These are phyloP conservation scores for Scutellaria barbata DNA, from an alignment of 257 asterid species.

Conservation along the genomic window DNA sequence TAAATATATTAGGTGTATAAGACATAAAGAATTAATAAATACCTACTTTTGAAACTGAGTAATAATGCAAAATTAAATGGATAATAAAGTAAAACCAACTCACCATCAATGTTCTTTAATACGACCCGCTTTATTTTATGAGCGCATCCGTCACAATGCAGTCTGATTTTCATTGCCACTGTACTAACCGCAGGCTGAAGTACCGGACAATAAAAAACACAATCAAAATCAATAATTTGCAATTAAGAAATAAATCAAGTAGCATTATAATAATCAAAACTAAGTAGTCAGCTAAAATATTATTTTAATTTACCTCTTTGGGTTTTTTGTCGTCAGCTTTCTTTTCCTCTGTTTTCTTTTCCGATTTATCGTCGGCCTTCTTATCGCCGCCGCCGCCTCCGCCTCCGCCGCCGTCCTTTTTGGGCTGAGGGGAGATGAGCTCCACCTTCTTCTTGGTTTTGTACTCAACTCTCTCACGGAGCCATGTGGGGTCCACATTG, in stretches of 20 bases:
- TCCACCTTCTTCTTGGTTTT: slow-evolving; percentile 91
- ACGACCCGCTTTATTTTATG: slow-evolving; percentile 70
- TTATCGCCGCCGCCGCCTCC: slow-evolving; percentile 43
- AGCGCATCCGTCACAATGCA: slow-evolving; percentile 93
- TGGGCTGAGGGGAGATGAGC: slow-evolving; percentile 79
- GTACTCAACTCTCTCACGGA: slow-evolving; percentile 65
- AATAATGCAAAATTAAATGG: not conserved
- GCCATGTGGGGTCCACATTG: slow-evolving; percentile 75
- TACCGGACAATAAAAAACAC: not conserved
- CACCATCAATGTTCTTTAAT: slow-evolving; percentile 62
- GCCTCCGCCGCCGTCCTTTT: slow-evolving; percentile 50
- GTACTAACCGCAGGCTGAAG: slow-evolving; percentile 63
- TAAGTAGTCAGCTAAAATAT: slow-evolving; percentile 18
- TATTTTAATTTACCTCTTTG: slow-evolving; percentile 55
- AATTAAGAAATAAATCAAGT: slow-evolving; percentile 5
- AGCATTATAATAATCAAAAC: not conserved
- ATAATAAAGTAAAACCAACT: slow-evolving; percentile 29
- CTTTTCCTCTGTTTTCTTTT: slow-evolving; percentile 55
- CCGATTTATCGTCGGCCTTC: slow-evolving; percentile 52
- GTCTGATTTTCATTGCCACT: slow-evolving; percentile 66
- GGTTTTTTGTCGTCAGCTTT: slow-evolving; percentile 58
- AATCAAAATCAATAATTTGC: slow-evolving; percentile 16
- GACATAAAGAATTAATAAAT: no score
- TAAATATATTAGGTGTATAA: no score
- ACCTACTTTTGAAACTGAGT: not conserved